Percentiles rank a stretch among this genome's conserved stretches.
These are phyloP conservation scores for Penicilliopsis zonata DNA, from an alignment of 495 filamentous ascomycete species.

Conservation along the genomic window DNA sequence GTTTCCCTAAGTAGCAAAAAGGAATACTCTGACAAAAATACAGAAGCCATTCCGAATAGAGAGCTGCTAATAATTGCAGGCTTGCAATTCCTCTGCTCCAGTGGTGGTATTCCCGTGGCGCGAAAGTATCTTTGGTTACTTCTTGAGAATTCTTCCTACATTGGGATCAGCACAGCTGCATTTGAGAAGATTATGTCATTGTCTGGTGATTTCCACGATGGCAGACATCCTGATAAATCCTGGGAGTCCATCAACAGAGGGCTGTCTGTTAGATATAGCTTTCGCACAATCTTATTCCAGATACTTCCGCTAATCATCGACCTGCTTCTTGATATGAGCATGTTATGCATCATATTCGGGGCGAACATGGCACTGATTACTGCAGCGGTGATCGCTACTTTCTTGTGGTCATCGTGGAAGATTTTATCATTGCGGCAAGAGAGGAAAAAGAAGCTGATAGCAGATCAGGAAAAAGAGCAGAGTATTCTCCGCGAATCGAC, in stretches of 20 bases:
- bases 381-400: slow-evolving; percentile 46
- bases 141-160: slow-evolving; percentile 51
- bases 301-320: slow-evolving; percentile 62
- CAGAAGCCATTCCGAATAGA: slow-evolving; percentile 33
- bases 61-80: slow-evolving; percentile 42
- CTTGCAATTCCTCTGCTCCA: slow-evolving; percentile 42
- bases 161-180: slow-evolving; percentile 47
- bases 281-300: slow-evolving; percentile 56
- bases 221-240: slow-evolving; percentile 61
- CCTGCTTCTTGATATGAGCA: slow-evolving; percentile 53
- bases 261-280: slow-evolving; percentile 45
- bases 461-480: slow-evolving; percentile 34
- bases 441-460: slow-evolving; percentile 22
- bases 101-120: slow-evolving; percentile 42
- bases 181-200: slow-evolving; percentile 69
- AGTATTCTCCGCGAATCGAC: slow-evolving; percentile 52
- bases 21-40: slow-evolving; percentile 10
- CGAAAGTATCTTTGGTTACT: slow-evolving; percentile 52
- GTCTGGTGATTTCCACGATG: slow-evolving; percentile 69
- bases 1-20: too few species aligned
- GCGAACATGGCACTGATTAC: slow-evolving; percentile 64
- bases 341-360: slow-evolving; percentile 58
- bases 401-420: slow-evolving; percentile 48
- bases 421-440: slow-evolving; percentile 30
- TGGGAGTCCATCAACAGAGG: slow-evolving; percentile 56